These are phyloP conservation scores for Candida mesenterica DNA, from an alignment of 1,139 yeast genomes.

Conservation along the genomic window DNA sequence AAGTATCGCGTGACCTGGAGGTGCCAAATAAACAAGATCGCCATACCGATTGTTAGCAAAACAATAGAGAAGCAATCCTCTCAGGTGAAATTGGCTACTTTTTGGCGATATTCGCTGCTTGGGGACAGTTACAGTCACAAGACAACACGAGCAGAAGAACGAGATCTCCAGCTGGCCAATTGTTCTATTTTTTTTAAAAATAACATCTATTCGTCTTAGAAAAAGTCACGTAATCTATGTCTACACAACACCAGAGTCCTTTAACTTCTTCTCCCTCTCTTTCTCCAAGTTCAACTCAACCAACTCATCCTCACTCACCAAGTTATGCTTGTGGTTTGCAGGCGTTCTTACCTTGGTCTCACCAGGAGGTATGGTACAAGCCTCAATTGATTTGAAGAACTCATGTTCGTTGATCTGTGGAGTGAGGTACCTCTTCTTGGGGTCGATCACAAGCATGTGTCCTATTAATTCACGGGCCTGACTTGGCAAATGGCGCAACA, in stretches of 20 bases:
- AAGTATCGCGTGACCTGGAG: too few species aligned
- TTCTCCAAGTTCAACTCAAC: conserved; percentile 40
- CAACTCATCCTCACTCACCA: conserved; percentile 56
- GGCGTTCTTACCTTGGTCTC: conserved; percentile 12
- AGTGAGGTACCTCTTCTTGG: conserved; percentile 28
- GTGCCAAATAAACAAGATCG: too few species aligned
- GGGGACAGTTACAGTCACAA: too few species aligned
- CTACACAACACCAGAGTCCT: conserved; percentile 15
- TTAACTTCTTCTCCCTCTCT: conserved; percentile 29
- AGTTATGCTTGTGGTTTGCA: conserved; percentile 51
- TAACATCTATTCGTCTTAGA: too few species aligned
- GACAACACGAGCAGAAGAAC: too few species aligned
- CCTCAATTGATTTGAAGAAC: conserved; percentile 28
- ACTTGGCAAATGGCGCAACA: conserved; percentile 37
- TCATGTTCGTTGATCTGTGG: conserved; percentile 29
- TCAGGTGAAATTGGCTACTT: too few species aligned
- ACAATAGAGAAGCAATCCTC: too few species aligned
- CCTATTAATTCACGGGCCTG: conserved; percentile 34
- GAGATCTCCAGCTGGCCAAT: too few species aligned
- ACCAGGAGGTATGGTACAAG: conserved; percentile 21
- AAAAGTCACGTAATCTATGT: too few species aligned
- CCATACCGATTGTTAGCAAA: too few species aligned
- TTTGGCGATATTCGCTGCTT: too few species aligned
- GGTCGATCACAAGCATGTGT: conserved; percentile 33
- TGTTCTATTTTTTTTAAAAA: too few species aligned